Conservation (phyloP, 164 flowering plant genomes). For the Hamamelis virginiana region DNA sequence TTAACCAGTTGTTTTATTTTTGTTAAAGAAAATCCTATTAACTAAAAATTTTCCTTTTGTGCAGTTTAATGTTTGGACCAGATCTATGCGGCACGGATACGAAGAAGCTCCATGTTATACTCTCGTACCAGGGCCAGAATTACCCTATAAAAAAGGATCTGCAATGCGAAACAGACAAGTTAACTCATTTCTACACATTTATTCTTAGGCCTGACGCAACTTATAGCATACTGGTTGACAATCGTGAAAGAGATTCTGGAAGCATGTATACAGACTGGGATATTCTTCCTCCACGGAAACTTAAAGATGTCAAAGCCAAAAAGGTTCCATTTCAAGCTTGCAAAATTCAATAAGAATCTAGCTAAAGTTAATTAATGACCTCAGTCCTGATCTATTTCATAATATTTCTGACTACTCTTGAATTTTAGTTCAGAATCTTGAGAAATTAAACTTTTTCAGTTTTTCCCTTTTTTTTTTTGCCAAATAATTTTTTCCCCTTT, state of each 20-base stretch:
- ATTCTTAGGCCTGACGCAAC: constrained; percentile 89
- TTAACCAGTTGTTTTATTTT: too few relatives aligned
- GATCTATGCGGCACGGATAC: constrained; percentile 87
- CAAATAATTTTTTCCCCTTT: too few relatives aligned
- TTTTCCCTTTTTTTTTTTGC: too few relatives aligned
- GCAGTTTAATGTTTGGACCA: constrained; percentile 97
- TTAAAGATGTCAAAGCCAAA: constrained; percentile 70
- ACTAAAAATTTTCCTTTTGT: constrained; percentile 7
- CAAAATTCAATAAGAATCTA: too few relatives aligned
- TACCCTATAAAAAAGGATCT: constrained; percentile 83
- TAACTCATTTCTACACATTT: constrained; percentile 91
- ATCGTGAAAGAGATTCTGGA: constrained; percentile 81
- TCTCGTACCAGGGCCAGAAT: constrained; percentile 88
- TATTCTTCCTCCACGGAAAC: constrained; percentile 84
- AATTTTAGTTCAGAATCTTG: too few relatives aligned
- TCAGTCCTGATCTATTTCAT: neutral
- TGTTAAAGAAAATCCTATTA: too few relatives aligned
- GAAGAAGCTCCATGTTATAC: constrained; percentile 84
- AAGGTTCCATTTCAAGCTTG: constrained; percentile 43
- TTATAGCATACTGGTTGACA: constrained; percentile 76
- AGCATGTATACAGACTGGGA: constrained; percentile 97
- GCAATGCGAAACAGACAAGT: constrained; percentile 90
- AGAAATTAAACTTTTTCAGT: too few relatives aligned
- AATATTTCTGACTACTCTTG: too few relatives aligned
- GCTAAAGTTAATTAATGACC: neutral